phyloP scores from a whole-genome alignment of 2,329 filamentous ascomycete genomes.

The Cladobotryum mycophilum region DNA sequence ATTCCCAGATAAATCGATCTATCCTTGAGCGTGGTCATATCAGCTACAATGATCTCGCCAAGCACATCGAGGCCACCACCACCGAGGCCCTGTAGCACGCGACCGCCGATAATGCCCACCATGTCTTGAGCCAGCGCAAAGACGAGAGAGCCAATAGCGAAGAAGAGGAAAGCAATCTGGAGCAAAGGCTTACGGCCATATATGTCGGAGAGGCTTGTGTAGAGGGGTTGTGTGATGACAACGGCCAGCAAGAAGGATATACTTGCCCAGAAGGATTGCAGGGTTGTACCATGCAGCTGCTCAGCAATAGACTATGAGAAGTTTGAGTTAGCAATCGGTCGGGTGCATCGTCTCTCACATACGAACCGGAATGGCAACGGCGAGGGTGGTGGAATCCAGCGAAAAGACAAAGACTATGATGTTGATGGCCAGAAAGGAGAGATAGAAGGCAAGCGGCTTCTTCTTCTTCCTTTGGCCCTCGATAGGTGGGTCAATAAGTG shows the following conservation, averaged over 20 bases:
- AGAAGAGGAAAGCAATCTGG: constrained; percentile 25
- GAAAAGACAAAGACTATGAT: no score
- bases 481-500: no score
- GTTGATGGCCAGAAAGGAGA: no score
- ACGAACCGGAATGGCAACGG: no score
- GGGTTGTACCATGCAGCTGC: constrained; percentile 45
- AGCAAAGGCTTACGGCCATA: constrained; percentile 28
- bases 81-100: constrained; percentile 27
- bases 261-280: constrained; percentile 65
- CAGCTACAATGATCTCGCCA: constrained; percentile 23
- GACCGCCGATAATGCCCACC: constrained; percentile 24
- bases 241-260: constrained; percentile 63
- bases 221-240: constrained; percentile 49
- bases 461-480: no score
- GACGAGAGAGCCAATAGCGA: constrained; percentile 35
- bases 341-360: no score
- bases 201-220: constrained; percentile 28
- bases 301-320: constrained; percentile 34
- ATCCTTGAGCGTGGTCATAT: constrained; percentile 30
- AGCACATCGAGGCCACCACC: constrained; percentile 28
- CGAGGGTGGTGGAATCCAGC: no score
- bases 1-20: constrained; percentile 23
- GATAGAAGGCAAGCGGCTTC: no score
- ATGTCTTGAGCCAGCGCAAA: constrained; percentile 27
- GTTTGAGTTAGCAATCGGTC: no score